Conservation (phyloP, 176 grass and related monocot genomes). For the Leersia perrieri region DNA sequence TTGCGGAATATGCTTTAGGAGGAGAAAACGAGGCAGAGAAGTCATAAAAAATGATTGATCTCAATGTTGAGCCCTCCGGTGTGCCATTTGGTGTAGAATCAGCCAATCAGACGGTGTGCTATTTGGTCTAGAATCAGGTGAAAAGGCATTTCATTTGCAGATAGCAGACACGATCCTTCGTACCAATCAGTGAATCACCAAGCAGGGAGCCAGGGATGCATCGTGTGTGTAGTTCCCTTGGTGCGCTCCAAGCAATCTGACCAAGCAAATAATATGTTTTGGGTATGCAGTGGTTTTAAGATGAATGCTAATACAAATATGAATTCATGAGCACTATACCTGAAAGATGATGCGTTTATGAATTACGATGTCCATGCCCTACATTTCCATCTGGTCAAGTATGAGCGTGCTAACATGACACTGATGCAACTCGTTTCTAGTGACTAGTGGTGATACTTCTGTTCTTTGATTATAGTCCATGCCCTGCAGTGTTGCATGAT, state of each 20-base stretch:
- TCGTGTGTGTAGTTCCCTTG: background rate
- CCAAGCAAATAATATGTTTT: background rate
- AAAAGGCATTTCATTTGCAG: background rate
- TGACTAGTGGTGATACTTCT: slow-evolving; percentile 95
- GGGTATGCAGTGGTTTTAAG: background rate
- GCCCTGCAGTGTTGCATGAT: slow-evolving; percentile 47
- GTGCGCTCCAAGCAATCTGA: background rate
- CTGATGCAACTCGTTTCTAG: slow-evolving; percentile 28
- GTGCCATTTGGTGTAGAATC: background rate
- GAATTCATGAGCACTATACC: background rate
- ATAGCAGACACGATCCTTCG: background rate
- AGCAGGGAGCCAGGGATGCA: background rate
- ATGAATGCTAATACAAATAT: background rate
- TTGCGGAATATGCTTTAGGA: background rate
- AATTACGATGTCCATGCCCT: background rate
- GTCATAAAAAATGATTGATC: background rate
- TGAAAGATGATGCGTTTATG: background rate
- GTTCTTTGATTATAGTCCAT: slow-evolving; percentile 93
- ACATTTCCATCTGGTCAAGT: background rate
- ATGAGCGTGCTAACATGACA: background rate
- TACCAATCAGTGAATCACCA: background rate
- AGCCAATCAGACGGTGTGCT: too few species aligned
- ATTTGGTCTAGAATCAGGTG: too few species aligned
- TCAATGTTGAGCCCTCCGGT: background rate
- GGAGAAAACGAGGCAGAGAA: background rate